Evolutionary conservation across 2,329 filamentous ascomycete genomes (phyloP), one percentile per base, ranked within the genome.

Genomic region (Pyrenochaeta sp.): DNA sequence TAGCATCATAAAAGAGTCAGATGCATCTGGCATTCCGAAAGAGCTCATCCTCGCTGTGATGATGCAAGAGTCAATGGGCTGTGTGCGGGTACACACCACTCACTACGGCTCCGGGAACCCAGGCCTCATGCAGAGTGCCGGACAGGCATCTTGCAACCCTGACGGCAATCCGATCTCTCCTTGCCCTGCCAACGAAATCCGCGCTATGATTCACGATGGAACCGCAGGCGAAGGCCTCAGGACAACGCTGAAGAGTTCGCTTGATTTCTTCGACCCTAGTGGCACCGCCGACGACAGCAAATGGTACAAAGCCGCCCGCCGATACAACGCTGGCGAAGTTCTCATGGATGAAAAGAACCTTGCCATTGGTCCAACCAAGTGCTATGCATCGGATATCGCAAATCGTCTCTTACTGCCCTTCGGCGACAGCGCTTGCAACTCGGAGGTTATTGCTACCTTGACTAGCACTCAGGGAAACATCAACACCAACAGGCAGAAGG

Each of bases 331-430:
- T n/a, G 83, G 83, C 15, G 72, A 69, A 24, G 64, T 81, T 49
- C 69, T 71, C 39, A 59, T 59, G 9, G 73, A 63, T 46, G 72
- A 69, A 37, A 76, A 82, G 59, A 76, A 82, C 60, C 68, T 81
- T 6, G 74, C 78, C 40, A 72, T 76, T 52, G 80, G 80, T 44
- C 65, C 68, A 36, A 83, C 82, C 19, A 77, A 79, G 59, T 85
- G 82, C 74, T 86, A 86, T 67, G 75, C 79, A 8, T 78, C 74
- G 19, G 84, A 86, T 60, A 74, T 85, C 61, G 83, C 84, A 47
- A 84, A 84, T 65, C 74, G 81, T 44, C 71, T 84, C 42, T 70
- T 15, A 78, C 80, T 12, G 72, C 72, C 37, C 39, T 64, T 62
- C 24, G 52, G 57, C 9, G 48, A 40, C 30, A 61, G 59, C 46